Base-by-base conservation (phyloP, 2,329 filamentous ascomycete genomes). In the Celoporthe dispersa region DNA sequence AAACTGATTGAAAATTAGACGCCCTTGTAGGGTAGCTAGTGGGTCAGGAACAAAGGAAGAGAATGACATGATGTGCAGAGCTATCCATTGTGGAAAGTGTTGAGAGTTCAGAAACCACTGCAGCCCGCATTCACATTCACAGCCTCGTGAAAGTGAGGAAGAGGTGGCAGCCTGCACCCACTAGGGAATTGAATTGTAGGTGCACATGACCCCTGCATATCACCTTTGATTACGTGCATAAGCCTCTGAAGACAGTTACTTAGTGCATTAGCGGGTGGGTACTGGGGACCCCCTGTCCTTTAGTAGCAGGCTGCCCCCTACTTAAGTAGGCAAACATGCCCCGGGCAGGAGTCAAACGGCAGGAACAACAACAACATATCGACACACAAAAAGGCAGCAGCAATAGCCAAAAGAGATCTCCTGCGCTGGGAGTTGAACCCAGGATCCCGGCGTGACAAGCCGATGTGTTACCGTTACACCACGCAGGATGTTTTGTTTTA, bases 361-460 rank as follows among this genome's bases (percentile, higher is more conserved):
- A 39, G 60, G 22, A 14, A 14, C 19, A 31, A 9, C 28, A 33
- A 41, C 37, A 19, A 31, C 60, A 31, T 39, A 19, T 57, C 53
- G 53, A 16, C 31, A 33, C 1, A n/a, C 22, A 60, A 37, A 60
- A 60, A n/a, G 16, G 14, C 25, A 37, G 57, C 57, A 37, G 31
- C 8, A 37, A 22, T 4, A 16, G 53, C 57, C 57, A 35, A 60
- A 60, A 19, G 33, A 35, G 12, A 19, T 35, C 57, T 60, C 57
- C 57, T 60, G 31, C 33, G 57, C 57, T 35, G 57, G 57, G 57
- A 60, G 33, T 60, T 60, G 57, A 60, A 60, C 57, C 57, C 57
- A 35, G 57, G 33, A 60, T 37, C 57, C 57, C 57, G 33, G 57
- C 57, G 57, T 60, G 57, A 60, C 57, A 60, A 60, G 57, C 57